Conservation (phyloP, 2,329 filamentous ascomycete species). For the Cordyceps tenuipes region DNA sequence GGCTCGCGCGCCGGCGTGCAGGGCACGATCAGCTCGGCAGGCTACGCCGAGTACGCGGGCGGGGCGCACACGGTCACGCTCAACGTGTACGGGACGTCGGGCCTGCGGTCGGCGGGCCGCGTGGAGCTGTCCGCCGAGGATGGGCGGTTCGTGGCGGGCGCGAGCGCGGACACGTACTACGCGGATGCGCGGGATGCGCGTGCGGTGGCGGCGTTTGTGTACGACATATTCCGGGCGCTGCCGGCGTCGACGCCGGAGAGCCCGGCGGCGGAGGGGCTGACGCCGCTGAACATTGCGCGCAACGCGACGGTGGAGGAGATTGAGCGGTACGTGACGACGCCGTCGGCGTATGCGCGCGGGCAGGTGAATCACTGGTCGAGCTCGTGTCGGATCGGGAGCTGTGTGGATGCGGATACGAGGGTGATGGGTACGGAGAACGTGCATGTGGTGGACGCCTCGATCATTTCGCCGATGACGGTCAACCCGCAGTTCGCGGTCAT, state of each 20-base stretch:
- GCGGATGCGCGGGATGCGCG: constrained; percentile 37
- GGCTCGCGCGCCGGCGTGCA: constrained; percentile 37
- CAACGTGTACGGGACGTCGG: constrained; percentile 50
- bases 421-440: constrained; percentile 42
- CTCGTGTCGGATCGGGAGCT: constrained; percentile 40
- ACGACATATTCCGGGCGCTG: constrained; percentile 39
- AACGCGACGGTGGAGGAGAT: constrained; percentile 40
- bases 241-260: constrained; percentile 15
- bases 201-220: constrained; percentile 41
- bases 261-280: constrained; percentile 30
- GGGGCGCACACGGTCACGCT: constrained; percentile 44
- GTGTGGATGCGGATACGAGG: constrained; percentile 38
- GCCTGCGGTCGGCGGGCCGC: constrained; percentile 38
- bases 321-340: constrained; percentile 39
- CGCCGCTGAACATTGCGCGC: constrained; percentile 39
- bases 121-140: constrained; percentile 32
- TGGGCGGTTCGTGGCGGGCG: constrained; percentile 32
- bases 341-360: constrained; percentile 38
- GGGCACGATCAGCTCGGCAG: constrained; percentile 43
- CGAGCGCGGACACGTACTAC: constrained; percentile 37
- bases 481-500: constrained; percentile 49
- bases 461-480: constrained; percentile 41
- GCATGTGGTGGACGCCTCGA: constrained; percentile 43
- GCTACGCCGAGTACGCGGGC: constrained; percentile 30
- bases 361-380: constrained; percentile 46